Evolutionary conservation across 257 asterid genomes (phyloP), one percentile per base, ranked within the genome.

Genomic region (Striga asiatica): DNA sequence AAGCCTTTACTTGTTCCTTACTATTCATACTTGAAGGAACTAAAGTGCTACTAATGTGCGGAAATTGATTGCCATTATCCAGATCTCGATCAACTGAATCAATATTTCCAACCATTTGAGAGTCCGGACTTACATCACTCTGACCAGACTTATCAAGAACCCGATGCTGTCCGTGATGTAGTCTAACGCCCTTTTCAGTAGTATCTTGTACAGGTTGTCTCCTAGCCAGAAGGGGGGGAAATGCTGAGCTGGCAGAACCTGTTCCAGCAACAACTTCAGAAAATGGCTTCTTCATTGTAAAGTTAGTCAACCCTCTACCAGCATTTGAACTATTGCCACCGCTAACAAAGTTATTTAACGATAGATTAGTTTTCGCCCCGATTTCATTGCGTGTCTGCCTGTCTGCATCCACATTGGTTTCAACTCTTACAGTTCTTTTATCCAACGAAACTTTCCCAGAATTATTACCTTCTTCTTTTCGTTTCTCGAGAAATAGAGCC

Each of bases 201-300:
- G n/a, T 29, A 54, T 71, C 81, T 46, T 64, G 56, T 38, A 67
- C n/a, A 72, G 73, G 80, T 53, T 72, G 80, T 64, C 74, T 82
- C 68, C 79, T 77, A 21, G 85, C 63, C 51, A 76, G 72, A 27
- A 89, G 95, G 9, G 95, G 94, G 50, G 95, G 97, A 61, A 85
- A 85, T 19, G 71, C 88, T 22, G 94, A 76, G 69, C 68, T 62
- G 39, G 79, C 63, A 68, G 85, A 72, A 32, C 83, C 67, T 10
- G 84, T 69, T 56, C 96, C 98, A 16, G 98, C 92, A 70, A 91
- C 98, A 53, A 91, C 98, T 78, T 91, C 98, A 32, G 96, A 81
- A 68, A 91, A 91, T 5, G 89, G 89, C 61, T 91, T 91, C 68
- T 79, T 77, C 89, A 82, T 77, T 17, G 71, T 66, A 67, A 82